Conservation (phyloP, 768 basidiomycete genomes). For the Tubosaeta brunneosetosa region DNA sequence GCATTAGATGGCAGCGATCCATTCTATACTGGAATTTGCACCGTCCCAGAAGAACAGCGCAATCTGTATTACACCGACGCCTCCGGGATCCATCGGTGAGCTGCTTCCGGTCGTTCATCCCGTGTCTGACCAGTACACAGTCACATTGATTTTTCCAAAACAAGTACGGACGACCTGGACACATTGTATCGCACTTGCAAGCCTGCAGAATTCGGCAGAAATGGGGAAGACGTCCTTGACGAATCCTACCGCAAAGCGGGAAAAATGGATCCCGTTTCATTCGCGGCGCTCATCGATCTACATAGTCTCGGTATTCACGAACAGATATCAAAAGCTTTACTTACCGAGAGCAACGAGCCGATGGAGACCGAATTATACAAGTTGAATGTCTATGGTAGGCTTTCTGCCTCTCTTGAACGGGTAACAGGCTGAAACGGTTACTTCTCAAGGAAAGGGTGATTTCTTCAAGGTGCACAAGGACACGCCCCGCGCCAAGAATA, state of each 20-base stretch:
- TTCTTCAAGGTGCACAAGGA: slow-evolving; percentile 52
- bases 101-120: background rate
- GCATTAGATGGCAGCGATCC: background rate
- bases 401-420: slow-evolving; percentile 9
- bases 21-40: background rate
- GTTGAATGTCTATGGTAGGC: slow-evolving; percentile 42
- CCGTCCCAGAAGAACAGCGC: background rate
- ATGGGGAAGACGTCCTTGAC: slow-evolving; percentile 37
- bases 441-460: slow-evolving; percentile 29
- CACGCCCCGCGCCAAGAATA: slow-evolving; percentile 33
- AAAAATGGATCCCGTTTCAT: slow-evolving; percentile 38
- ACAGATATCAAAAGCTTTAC: slow-evolving; percentile 15
- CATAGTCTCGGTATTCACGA: slow-evolving; percentile 25
- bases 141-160: background rate
- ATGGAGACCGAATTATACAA: slow-evolving; percentile 37
- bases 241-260: slow-evolving; percentile 44
- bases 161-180: slow-evolving; percentile 1
- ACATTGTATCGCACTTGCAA: slow-evolving; percentile 33
- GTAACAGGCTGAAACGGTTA: too few relatives aligned
- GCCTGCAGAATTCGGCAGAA: slow-evolving; percentile 38
- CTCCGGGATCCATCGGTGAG: background rate
- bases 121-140: background rate
- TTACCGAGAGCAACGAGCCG: slow-evolving; percentile 24
- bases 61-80: background rate
- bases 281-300: slow-evolving; percentile 32